These are phyloP conservation scores for Lipomyces kockii DNA, from an alignment of 805 yeast genomes.

Conservation along the genomic window DNA sequence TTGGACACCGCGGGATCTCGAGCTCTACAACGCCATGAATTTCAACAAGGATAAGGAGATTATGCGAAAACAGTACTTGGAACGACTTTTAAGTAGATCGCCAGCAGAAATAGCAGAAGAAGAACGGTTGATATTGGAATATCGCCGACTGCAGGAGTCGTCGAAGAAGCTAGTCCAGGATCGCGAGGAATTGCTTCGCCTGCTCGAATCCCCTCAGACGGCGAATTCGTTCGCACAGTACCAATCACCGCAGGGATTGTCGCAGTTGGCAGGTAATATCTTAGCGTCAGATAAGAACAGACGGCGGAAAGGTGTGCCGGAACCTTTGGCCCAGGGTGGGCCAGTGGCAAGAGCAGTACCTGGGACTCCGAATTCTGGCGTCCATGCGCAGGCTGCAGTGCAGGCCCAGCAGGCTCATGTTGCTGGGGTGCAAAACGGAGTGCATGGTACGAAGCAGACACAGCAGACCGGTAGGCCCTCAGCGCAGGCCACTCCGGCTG, in stretches of 20 bases:
- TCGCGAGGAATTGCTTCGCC: conserved; percentile 73
- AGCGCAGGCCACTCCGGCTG: conserved; percentile 2
- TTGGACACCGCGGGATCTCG: conserved; percentile 51
- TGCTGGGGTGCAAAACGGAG: conserved; percentile 1
- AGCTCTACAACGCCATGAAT: conserved; percentile 65
- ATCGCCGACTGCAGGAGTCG: conserved; percentile 87
- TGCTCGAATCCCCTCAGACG: conserved; percentile 85
- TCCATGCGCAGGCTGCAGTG: conserved; percentile 4
- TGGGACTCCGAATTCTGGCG: conserved; percentile 20
- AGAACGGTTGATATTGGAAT: conserved; percentile 90
- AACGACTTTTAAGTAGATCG: conserved; percentile 74
- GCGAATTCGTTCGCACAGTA: conserved; percentile 77
- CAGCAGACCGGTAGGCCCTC: conserved; percentile 4
- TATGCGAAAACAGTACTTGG: conserved; percentile 79
- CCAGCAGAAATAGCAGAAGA: conserved; percentile 99
- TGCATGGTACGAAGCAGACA: conserved; percentile 12
- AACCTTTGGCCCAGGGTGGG: conserved; percentile 40
- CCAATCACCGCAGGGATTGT: conserved; percentile 83
- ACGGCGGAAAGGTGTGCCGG: conserved; percentile 42
- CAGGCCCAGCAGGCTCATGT: neutral
- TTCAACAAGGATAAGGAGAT: conserved; percentile 73
- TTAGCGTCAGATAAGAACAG: conserved; percentile 70
- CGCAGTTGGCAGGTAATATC: conserved; percentile 80
- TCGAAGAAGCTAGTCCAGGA: conserved; percentile 88
- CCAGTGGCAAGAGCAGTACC: conserved; percentile 11